Evolutionary conservation across 192 early-diverging fungal genomes (phyloP).

Genomic region (Entomortierella parvispora): DNA sequence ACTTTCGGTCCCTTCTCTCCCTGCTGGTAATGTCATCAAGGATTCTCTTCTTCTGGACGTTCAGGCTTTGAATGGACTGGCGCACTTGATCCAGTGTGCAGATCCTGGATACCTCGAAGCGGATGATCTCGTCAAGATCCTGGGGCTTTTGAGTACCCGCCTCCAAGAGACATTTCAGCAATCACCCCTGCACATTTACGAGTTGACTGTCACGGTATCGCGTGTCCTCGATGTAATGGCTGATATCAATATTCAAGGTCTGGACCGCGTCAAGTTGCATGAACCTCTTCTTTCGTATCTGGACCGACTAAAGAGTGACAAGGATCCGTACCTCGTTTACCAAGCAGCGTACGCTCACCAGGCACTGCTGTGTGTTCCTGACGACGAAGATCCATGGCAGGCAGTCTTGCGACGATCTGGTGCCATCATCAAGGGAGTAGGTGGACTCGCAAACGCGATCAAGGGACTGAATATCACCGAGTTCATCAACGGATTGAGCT

Average conservation of each 20-base stretch:
- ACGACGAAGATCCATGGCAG: conserved; percentile 1
- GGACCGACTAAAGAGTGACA: background rate
- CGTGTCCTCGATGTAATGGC: conserved; percentile 11
- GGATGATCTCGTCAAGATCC: conserved; percentile 13
- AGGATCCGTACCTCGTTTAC: conserved; percentile 8
- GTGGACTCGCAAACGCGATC: background rate
- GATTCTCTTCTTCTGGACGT: background rate
- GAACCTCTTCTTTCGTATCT: conserved; percentile 1
- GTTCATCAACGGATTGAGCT: background rate
- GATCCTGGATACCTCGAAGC: background rate
- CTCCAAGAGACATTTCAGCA: conserved; percentile 1
- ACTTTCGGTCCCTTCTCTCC: no score
- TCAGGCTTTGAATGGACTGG: conserved; percentile 6
- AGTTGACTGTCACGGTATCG: background rate
- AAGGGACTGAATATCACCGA: background rate
- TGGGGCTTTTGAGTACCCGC: conserved; percentile 2
- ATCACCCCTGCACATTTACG: background rate
- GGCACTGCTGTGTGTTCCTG: background rate
- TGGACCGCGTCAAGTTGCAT: conserved; percentile 5
- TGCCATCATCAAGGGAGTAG: background rate
- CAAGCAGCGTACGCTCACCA: conserved; percentile 13
- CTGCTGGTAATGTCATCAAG: no score
- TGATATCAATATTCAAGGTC: conserved; percentile 7
- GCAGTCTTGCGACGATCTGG: background rate
- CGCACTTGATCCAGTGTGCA: conserved; percentile 1